Evolutionary conservation across 140 eudicot species (phyloP), one percentile per base, ranked within the genome.

Genomic region (Cichorium intybus): DNA sequence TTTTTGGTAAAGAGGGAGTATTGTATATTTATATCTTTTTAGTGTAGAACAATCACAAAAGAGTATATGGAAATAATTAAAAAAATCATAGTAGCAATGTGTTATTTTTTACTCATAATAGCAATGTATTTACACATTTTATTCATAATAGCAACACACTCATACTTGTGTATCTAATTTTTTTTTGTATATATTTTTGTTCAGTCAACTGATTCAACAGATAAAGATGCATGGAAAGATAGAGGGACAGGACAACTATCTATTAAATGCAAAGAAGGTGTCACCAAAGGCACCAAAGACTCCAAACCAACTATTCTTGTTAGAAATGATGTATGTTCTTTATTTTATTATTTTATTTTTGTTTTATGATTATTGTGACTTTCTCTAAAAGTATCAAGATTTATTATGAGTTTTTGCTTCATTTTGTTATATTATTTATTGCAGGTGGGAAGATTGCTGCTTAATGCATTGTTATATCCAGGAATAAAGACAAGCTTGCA

Each of bases 391-490:
- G n/a, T n/a, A n/a, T n/a, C n/a, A 11, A 39, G 4, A 12, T 39
- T 11, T 39, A 11, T 11, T 1, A 35, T n/a, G 14, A 9, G 3
- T 35, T 35, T 35, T 10, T 35, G 43, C 0, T 34, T 34, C 49
- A 9, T 57, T 62, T 14, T 52, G 14, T 50, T 43, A 48, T 65
- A 35, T 67, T 54, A 58, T 64, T 66, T 47, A 34, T 75, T 76
- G 77, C 84, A 94, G 99, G 99, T 89, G 53, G 99, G 99, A 41
- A 89, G 66, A 60, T 35, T 94, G 75, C 46, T 84, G 81, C 99
- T 94, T 45, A 94, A 94, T 56, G 99, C 96, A 7, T 79, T 79
- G 68, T 34, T 94, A 63, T 94, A 94, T 60, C 83, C 95, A 27
- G 97, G 95, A 69, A 89, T 94, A 82, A 94, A 89, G 75, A 89